phyloP scores from a whole-genome alignment of 1,139 yeast species.

The Suhomyces kunorum region DNA sequence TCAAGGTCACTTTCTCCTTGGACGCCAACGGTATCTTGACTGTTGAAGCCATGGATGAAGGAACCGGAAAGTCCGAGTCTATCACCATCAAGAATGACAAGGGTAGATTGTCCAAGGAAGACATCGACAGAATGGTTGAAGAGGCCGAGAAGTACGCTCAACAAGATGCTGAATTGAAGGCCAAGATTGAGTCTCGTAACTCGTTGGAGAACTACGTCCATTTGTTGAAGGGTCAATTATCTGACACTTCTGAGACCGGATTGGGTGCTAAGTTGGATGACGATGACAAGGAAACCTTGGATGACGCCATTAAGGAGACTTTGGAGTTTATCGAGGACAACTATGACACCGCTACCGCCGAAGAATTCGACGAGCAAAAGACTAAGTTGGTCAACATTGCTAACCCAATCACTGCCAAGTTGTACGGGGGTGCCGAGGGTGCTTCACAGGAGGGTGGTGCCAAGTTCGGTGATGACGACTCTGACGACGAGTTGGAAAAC shows the following conservation, averaged over 20 bases:
- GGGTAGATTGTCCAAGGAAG: slow-evolving; percentile 93
- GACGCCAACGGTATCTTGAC: slow-evolving; percentile 53
- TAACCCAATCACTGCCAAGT: slow-evolving; percentile 88
- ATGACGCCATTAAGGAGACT: slow-evolving; percentile 86
- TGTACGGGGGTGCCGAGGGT: slow-evolving; percentile 60
- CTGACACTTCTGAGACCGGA: slow-evolving; percentile 60
- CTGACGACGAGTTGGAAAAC: slow-evolving; percentile 66
- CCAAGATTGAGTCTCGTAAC: slow-evolving; percentile 68
- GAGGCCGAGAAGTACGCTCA: slow-evolving; percentile 91
- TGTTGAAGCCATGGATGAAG: slow-evolving; percentile 49
- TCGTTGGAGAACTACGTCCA: slow-evolving; percentile 52
- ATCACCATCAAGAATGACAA: slow-evolving; percentile 95
- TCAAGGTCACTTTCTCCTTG: slow-evolving; percentile 48
- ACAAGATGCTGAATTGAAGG: slow-evolving; percentile 80
- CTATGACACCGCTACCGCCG: slow-evolving; percentile 82
- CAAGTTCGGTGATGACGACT: slow-evolving; percentile 55
- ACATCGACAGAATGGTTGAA: slow-evolving; percentile 90
- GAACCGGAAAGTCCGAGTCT: slow-evolving; percentile 76
- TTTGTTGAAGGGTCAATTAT: slow-evolving; percentile 54
- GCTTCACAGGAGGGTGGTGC: slow-evolving; percentile 44
- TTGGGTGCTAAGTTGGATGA: slow-evolving; percentile 79
- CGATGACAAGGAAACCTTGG: slow-evolving; percentile 87
- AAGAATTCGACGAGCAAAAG: slow-evolving; percentile 92
- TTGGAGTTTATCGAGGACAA: slow-evolving; percentile 89
- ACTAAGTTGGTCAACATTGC: slow-evolving; percentile 83